Evolutionary conservation across 306 rosid genomes (phyloP), one percentile per base, ranked within the genome.

Genomic region (Herpetospermum pedunculosum): DNA sequence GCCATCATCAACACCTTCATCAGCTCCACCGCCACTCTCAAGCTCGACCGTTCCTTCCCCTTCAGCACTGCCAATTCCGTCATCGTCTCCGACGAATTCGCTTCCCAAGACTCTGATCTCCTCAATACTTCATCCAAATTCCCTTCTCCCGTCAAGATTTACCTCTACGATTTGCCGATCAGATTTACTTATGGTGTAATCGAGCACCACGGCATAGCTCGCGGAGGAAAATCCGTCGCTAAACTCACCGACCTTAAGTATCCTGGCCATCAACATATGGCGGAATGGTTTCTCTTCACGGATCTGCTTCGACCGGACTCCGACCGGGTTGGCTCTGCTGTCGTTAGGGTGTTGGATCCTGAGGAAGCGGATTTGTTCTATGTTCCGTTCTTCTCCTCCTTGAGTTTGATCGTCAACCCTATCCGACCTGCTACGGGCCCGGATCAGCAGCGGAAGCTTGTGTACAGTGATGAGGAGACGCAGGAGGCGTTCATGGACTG

Each of bases 211-310:
- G 76, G 64, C 64, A 35, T 49, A 54, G 63, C 76, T 47, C 76
- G 76, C 34, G 76, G 76, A 12, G 62, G 62, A 23, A 72, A 52
- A 12, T 0, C 47, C 23, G 18, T 15, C 3, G 65, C 16, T 0
- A 82, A 77, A 73, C 32, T 72, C 28, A 1, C 83, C 2, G 43
- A 63, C 29, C 85, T 89, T 58, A 85, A 81, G 75, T 94, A 91
- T 81, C 99, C 99, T 0, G 99, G 99, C 9, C 99, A 94, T 76
- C 97, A 91, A 81, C 95, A 91, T 81, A 94, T 94, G 99, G 84
- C 92, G 10, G 99, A 94, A 77, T 94, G 99, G 99, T 88, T 89
- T 76, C 80, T 94, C 11, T 94, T 80, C 80, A 15, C 75, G 32
- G 96, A 94, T 80, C 86, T 94, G 3, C 76, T 72, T 19, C 83